Evolutionary conservation across 2,329 filamentous ascomycete species (phyloP).

Genomic region (Exophiala sideris): DNA sequence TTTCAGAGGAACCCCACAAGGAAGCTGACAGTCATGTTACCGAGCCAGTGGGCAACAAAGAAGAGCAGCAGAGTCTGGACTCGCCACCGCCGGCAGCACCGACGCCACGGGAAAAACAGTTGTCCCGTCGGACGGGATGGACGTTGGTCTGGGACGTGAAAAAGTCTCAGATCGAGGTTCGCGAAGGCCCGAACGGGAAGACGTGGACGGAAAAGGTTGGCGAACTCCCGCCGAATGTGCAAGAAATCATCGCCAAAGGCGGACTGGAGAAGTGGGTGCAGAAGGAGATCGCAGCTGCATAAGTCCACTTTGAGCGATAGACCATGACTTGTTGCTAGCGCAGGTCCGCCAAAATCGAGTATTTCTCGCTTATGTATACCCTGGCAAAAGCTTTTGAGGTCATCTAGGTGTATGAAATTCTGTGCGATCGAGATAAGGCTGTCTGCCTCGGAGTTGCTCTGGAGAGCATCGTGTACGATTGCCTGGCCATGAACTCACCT

Average conservation of each 20-base stretch:
- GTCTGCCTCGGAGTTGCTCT: too few relatives aligned
- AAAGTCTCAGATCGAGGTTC: slow-evolving; percentile 66
- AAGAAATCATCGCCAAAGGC: slow-evolving; percentile 75
- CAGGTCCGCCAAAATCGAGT: too few relatives aligned
- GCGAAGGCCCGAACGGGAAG: slow-evolving; percentile 64
- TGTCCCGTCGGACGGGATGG: slow-evolving; percentile 78
- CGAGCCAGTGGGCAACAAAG: slow-evolving; percentile 43
- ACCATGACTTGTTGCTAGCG: too few relatives aligned
- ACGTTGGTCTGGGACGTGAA: slow-evolving; percentile 76
- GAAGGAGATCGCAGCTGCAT: slow-evolving; percentile 54
- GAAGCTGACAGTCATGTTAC: slow-evolving; percentile 37
- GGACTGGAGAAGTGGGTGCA: slow-evolving; percentile 83
- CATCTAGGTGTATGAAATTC: too few relatives aligned
- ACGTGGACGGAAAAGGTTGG: slow-evolving; percentile 79
- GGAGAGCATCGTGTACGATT: too few relatives aligned
- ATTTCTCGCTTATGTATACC: too few relatives aligned
- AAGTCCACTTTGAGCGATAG: not conserved
- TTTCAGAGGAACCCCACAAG: slow-evolving; percentile 42
- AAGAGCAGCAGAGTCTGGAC: slow-evolving; percentile 46
- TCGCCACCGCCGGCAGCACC: slow-evolving; percentile 46
- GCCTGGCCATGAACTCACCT: too few relatives aligned
- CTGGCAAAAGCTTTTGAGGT: too few relatives aligned
- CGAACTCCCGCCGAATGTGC: slow-evolving; percentile 78
- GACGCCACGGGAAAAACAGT: slow-evolving; percentile 48
- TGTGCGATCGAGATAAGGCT: too few relatives aligned